Conservation (phyloP, 306 rosid species). For the Vigna mungo region DNA sequence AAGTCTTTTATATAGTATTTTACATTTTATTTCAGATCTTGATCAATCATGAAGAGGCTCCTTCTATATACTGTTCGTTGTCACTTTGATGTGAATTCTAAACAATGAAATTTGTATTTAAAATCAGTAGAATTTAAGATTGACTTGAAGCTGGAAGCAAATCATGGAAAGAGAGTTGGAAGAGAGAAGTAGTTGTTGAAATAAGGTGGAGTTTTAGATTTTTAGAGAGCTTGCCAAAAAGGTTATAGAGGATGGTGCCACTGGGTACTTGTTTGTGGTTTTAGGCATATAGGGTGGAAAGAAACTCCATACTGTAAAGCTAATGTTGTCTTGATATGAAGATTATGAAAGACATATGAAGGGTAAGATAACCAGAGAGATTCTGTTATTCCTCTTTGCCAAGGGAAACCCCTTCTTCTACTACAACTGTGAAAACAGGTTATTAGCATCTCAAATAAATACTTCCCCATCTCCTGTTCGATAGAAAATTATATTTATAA, state of each 20-base stretch:
- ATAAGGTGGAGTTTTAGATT: not conserved
- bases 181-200: not conserved
- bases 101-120: slow-evolving; percentile 15
- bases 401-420: not conserved
- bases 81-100: slow-evolving; percentile 17
- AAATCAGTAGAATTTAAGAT: not conserved
- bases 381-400: not conserved
- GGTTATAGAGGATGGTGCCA: not conserved
- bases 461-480: not conserved
- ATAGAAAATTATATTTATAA: not conserved
- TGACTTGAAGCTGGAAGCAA: not conserved
- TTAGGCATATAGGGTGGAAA: not conserved
- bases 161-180: not conserved
- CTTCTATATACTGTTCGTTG: slow-evolving; percentile 11
- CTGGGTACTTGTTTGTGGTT: not conserved
- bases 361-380: not conserved
- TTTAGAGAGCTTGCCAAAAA: not conserved
- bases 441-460: not conserved
- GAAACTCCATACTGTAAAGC: not conserved
- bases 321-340: slow-evolving; percentile 1
- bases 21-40: slow-evolving; percentile 25
- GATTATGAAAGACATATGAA: not conserved
- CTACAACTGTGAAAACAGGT: not conserved
- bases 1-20: slow-evolving; percentile 31
- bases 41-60: slow-evolving; percentile 35